Percentiles rank a stretch among this genome's conserved stretches.
Conservation (phyloP, 345 rosid genomes). For the Mangifera indica region DNA sequence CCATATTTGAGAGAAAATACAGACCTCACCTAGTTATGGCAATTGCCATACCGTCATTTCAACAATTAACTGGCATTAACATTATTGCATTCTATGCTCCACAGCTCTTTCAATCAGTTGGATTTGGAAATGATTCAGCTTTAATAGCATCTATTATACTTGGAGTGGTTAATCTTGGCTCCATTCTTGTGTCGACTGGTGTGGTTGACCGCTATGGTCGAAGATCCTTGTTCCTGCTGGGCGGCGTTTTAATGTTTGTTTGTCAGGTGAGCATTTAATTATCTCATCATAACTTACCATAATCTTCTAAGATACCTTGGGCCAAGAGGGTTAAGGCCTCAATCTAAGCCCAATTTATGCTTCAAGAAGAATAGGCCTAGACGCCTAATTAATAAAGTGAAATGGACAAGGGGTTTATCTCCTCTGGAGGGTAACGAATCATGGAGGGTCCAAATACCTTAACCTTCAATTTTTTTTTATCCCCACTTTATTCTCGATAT, state of each 20-base stretch:
- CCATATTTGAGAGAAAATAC: constrained; percentile 59
- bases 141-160: constrained; percentile 62
- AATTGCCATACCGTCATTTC: constrained; percentile 67
- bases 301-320: too few relatives aligned
- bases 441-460: too few relatives aligned
- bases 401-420: too few relatives aligned
- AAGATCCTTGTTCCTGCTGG: constrained; percentile 62
- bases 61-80: constrained; percentile 75
- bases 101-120: constrained; percentile 66
- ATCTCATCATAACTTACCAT: too few relatives aligned
- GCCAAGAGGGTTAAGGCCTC: too few relatives aligned
- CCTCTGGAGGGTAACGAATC: too few relatives aligned
- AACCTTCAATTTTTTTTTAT: too few relatives aligned
- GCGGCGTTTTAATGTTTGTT: constrained; percentile 64
- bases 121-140: constrained; percentile 67
- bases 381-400: too few relatives aligned
- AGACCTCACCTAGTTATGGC: constrained; percentile 78
- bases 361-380: too few relatives aligned
- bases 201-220: constrained; percentile 76
- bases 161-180: constrained; percentile 64
- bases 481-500: too few relatives aligned
- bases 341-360: too few relatives aligned
- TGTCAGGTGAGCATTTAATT: constrained; percentile 50
- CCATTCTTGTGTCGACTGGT: constrained; percentile 53
- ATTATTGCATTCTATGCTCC: constrained; percentile 86